Percentiles rank a stretch among this genome's conserved stretches.
These are phyloP conservation scores for Lachnellula subtilissima DNA, from an alignment of 2,329 filamentous ascomycete species.

Conservation along the genomic window DNA sequence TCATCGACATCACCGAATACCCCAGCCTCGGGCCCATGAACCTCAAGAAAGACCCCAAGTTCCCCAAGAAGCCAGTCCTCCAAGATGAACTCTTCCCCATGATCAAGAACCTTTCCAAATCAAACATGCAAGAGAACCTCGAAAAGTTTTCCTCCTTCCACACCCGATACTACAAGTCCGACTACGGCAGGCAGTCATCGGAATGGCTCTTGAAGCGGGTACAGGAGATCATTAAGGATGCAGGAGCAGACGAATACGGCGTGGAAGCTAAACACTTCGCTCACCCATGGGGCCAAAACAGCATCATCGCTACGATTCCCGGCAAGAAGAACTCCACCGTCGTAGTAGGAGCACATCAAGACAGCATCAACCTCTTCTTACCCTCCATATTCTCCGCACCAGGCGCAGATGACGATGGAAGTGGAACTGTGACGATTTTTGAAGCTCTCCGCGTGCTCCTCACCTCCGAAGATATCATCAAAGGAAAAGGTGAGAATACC, in stretches of 20 bases:
- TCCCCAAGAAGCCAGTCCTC: conserved; percentile 61
- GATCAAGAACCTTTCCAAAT: conserved; percentile 64
- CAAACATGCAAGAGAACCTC: conserved; percentile 71
- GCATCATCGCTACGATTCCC: conserved; percentile 86
- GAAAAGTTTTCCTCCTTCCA: conserved; percentile 75
- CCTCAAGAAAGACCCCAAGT: conserved; percentile 47
- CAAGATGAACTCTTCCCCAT: conserved; percentile 64
- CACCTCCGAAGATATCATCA: conserved; percentile 62
- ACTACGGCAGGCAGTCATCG: conserved; percentile 76
- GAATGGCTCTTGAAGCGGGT: conserved; percentile 80
- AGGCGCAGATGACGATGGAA: conserved; percentile 93
- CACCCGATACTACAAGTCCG: conserved; percentile 76
- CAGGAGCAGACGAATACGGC: conserved; percentile 61
- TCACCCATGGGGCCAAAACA: conserved; percentile 85
- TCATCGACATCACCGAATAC: conserved; percentile 90
- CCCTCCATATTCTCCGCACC: conserved; percentile 80
- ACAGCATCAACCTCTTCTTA: conserved; percentile 90
- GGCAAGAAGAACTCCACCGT: conserved; percentile 79
- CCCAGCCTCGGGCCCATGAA: conserved; percentile 54
- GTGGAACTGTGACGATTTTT: conserved; percentile 88
- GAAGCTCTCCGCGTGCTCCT: conserved; percentile 83
- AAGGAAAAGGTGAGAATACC: conserved; percentile 73
- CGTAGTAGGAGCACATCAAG: conserved; percentile 87
- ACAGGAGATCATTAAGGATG: conserved; percentile 62
- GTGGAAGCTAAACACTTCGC: conserved; percentile 69